phyloP scores from a whole-genome alignment of 1,284 basidiomycete species.

The Puccinia hordei region DNA sequence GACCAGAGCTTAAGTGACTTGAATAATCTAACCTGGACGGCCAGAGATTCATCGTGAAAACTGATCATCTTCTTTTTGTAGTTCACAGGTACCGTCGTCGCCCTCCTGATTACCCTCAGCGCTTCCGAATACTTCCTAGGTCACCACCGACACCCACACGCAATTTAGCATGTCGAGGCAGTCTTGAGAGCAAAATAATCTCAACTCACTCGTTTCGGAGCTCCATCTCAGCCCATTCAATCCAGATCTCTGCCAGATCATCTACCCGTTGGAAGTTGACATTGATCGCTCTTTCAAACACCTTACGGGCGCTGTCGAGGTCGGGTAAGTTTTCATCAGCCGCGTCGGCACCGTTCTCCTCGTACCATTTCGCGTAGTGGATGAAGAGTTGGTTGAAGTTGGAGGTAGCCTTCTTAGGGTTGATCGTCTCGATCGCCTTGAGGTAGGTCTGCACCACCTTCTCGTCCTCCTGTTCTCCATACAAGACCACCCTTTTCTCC shows the following conservation, averaged over 20 bases:
- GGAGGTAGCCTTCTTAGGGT: constrained; percentile 85
- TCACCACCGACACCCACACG: neutral
- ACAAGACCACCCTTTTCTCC: constrained; percentile 95
- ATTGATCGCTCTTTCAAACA: constrained; percentile 86
- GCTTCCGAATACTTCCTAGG: constrained; percentile 93
- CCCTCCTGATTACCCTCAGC: constrained; percentile 91
- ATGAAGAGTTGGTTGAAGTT: constrained; percentile 88
- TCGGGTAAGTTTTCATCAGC: constrained; percentile 63
- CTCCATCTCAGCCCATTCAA: constrained; percentile 99
- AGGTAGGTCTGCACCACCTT: constrained; percentile 92
- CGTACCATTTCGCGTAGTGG: constrained; percentile 96
- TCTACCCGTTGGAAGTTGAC: constrained; percentile 94
- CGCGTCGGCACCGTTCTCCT: constrained; percentile 77
- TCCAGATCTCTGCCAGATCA: constrained; percentile 97
- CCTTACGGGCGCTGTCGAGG: constrained; percentile 80
- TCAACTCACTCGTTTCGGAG: constrained; percentile 87
- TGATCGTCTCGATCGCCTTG: constrained; percentile 82
- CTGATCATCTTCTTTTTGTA: constrained; percentile 77
- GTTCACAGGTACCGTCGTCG: constrained; percentile 73
- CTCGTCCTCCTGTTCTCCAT: constrained; percentile 81
- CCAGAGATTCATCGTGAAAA: constrained; percentile 88
- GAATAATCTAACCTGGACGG: constrained; percentile 87
- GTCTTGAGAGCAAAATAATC: neutral
- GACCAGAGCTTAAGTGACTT: constrained; percentile 99
- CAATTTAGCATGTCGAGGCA: neutral